Conservation (phyloP, 768 basidiomycete species). For the Strobilomyces echinocephalus region DNA sequence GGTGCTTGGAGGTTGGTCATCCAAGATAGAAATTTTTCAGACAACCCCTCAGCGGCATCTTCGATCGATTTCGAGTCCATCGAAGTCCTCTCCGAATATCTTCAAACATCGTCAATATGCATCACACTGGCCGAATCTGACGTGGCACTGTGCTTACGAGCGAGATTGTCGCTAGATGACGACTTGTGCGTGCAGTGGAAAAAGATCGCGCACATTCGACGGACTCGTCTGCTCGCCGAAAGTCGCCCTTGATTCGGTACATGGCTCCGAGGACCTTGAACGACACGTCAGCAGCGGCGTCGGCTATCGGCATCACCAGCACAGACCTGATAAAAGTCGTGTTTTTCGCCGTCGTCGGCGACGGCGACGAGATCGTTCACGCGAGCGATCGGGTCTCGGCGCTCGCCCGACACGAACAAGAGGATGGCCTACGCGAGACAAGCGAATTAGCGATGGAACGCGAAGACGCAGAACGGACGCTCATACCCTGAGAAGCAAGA, state of each 20-base stretch:
- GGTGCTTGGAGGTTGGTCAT: no score
- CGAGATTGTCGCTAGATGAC: not conserved
- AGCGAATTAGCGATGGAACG: not conserved
- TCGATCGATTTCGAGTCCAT: not conserved
- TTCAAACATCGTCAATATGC: not conserved
- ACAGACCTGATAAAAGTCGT: not conserved
- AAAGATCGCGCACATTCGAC: not conserved
- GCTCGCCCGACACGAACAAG: not conserved
- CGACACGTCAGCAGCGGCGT: not conserved
- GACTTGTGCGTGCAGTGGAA: not conserved
- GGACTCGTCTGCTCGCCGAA: not conserved
- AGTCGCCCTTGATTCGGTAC: not conserved
- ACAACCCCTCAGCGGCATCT: not conserved
- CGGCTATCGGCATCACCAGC: not conserved
- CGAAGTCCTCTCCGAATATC: not conserved
- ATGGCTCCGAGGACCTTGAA: slow-evolving; percentile 1
- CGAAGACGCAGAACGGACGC: not conserved
- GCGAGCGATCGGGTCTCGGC: not conserved
- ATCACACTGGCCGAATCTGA: not conserved
- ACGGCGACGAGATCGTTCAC: not conserved
- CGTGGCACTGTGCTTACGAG: not conserved
- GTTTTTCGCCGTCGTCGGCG: not conserved
- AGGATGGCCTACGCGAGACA: not conserved
- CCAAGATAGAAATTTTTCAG: no score
- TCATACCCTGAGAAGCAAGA: not conserved